A percentile compares a stretch with the other conserved stretches of the same genome.
Conservation (phyloP, 768 basidiomycete genomes). For the Boletus edulis region DNA sequence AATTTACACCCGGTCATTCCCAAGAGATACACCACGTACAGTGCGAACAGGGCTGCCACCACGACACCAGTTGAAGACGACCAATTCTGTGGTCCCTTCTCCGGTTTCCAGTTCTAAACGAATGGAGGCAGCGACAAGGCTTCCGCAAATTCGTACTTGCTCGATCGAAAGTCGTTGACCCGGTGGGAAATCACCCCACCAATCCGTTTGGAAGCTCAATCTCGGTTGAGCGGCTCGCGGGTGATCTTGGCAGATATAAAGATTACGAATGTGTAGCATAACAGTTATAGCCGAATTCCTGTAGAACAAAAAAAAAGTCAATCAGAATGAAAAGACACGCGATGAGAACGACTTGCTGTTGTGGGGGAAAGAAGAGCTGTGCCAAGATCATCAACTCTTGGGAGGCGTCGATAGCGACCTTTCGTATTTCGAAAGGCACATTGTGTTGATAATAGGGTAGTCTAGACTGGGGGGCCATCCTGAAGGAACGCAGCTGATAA, state of each 20-base stretch:
- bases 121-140: conserved; percentile 22
- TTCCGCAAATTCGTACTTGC: conserved; percentile 29
- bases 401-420: conserved; percentile 30
- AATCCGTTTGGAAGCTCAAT: conserved; percentile 31
- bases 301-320: not conserved
- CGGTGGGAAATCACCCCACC: conserved; percentile 32
- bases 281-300: conserved; percentile 27
- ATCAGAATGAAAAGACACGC: not conserved
- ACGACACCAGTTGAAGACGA: conserved; percentile 29
- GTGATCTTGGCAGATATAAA: conserved; percentile 57
- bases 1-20: not conserved
- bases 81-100: conserved; percentile 31
- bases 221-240: conserved; percentile 36
- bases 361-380: conserved; percentile 30
- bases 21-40: conserved; percentile 11
- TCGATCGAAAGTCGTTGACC: conserved; percentile 32
- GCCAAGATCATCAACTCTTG: conserved; percentile 32
- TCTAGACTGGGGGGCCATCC: conserved; percentile 22
- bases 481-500: conserved; percentile 34
- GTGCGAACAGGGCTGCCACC: conserved; percentile 28
- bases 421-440: conserved; percentile 33
- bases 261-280: conserved; percentile 49
- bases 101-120: conserved; percentile 32
- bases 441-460: conserved; percentile 32
- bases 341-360: conserved; percentile 17